Percentiles rank a stretch among this genome's conserved stretches.
phyloP scores from a whole-genome alignment of 2,329 filamentous ascomycete genomes.

The Phialocephala subalpina region DNA sequence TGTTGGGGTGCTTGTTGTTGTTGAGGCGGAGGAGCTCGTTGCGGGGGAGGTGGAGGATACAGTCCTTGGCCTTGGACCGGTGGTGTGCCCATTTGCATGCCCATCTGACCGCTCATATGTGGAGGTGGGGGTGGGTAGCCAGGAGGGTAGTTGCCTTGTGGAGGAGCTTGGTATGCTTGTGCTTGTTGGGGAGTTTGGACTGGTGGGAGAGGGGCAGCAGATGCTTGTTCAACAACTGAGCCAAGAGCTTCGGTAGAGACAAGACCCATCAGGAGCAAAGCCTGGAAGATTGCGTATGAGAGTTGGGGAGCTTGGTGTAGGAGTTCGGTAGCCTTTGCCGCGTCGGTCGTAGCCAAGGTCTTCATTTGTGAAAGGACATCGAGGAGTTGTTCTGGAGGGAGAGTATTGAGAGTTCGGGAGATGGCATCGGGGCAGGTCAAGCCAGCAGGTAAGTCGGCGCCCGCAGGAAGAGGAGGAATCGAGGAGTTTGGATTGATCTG shows the following conservation, averaged over 20 bases:
- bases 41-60: conserved; percentile 36
- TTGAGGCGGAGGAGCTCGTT: conserved; percentile 48
- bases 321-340: conserved; percentile 83
- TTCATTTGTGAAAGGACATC: conserved; percentile 97
- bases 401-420: conserved; percentile 85
- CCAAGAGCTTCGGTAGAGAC: conserved; percentile 86
- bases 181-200: conserved; percentile 41
- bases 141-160: conserved; percentile 45
- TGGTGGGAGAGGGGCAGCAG: conserved; percentile 53
- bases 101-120: conserved; percentile 47
- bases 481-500: conserved; percentile 53
- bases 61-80: conserved; percentile 51
- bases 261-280: conserved; percentile 89
- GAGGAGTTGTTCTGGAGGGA: conserved; percentile 88
- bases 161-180: conserved; percentile 35
- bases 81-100: conserved; percentile 51
- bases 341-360: conserved; percentile 81
- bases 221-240: conserved; percentile 73
- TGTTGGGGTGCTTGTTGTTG: conserved; percentile 53
- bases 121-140: conserved; percentile 48
- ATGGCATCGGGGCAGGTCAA: conserved; percentile 90
- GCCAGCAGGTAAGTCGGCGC: conserved; percentile 83
- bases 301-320: conserved; percentile 91
- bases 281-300: conserved; percentile 93
- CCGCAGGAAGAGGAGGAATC: conserved; percentile 83